These are phyloP conservation scores for Chenopodium suecicum DNA, from an alignment of 148 eudicot genomes.

Conservation along the genomic window DNA sequence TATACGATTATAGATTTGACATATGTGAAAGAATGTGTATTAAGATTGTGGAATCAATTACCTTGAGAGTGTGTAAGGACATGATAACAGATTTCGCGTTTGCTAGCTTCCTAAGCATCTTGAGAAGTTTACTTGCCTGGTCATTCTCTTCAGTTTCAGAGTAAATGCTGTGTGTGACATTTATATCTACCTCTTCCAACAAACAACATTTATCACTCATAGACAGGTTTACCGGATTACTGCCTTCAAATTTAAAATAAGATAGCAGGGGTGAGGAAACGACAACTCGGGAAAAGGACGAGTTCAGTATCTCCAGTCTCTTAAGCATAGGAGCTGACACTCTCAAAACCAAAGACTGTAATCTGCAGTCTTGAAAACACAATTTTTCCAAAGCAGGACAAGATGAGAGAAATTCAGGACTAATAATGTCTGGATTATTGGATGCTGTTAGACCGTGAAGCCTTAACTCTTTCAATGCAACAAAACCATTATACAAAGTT, in stretches of 20 bases:
- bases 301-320: not conserved
- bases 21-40: no score
- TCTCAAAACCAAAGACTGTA: not conserved
- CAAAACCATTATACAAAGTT: not conserved
- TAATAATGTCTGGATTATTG: not conserved
- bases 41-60: no score
- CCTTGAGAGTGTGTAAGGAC: no score
- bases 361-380: not conserved
- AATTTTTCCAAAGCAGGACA: not conserved
- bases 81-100: no score
- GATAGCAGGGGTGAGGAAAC: not conserved
- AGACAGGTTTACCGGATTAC: not conserved
- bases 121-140: no score
- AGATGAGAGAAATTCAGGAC: not conserved
- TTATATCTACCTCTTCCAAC: slow-evolving; percentile 5
- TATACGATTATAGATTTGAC: no score
- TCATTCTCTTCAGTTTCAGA: no score
- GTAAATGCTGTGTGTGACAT: not conserved
- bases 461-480: slow-evolving; percentile 5
- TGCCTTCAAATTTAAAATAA: slow-evolving; percentile 5
- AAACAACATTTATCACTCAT: not conserved
- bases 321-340: slow-evolving; percentile 13
- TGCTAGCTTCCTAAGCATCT: no score
- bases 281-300: not conserved
- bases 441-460: not conserved